Evolutionary conservation across 2,329 filamentous ascomycete genomes (phyloP), one percentile per base, ranked within the genome.

Genomic region (Arthrinium phaeospermum): DNA sequence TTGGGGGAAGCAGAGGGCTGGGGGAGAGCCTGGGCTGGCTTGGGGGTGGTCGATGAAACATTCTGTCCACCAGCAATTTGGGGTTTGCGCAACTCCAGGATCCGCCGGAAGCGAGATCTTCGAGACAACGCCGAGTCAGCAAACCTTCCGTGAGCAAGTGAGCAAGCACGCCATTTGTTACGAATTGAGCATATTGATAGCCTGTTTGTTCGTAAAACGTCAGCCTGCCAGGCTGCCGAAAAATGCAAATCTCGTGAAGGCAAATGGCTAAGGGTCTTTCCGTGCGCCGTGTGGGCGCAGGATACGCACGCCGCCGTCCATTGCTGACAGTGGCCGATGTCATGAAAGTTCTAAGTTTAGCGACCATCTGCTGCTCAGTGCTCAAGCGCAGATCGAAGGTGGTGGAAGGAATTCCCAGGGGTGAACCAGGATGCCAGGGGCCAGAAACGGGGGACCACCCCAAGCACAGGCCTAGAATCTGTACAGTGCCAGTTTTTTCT

Each of bases 271-370:
- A 61, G 46, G 34, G 46, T n/a, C 8, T 61, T 16, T 8, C 53
- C 53, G 53, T 61, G 24, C 24, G 22, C 47, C 12, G n/a, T 24
- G 47, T 24, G 14, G 24, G 49, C 53, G 30, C 51, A 61, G 30
- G 46, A 49, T 61, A 41, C 27, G 27, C 27, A 30, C 24, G 51
- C 51, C 34, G 30, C 10, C 30, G 30, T 64, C 57, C 24, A 64
- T 64, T 41, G 57, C 57, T 64, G 57, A 64, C 57, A 64, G 57
- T 41, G 37, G 57, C 19, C 51, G 30, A 64, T n/a, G 57, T 37
- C 57, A 41, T 37, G 57, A n/a, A 41, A 41, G 22, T 64, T 64
- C 67, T 68, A 68, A 68, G 67, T 68, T 68, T 68, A 68, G 41
- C 67, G 67, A 47, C 67, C 67, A 12, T n/a, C 41, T 22, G 16